Evolutionary conservation across 83 land plant species (phyloP).

Genomic region (Larix sibirica): DNA sequence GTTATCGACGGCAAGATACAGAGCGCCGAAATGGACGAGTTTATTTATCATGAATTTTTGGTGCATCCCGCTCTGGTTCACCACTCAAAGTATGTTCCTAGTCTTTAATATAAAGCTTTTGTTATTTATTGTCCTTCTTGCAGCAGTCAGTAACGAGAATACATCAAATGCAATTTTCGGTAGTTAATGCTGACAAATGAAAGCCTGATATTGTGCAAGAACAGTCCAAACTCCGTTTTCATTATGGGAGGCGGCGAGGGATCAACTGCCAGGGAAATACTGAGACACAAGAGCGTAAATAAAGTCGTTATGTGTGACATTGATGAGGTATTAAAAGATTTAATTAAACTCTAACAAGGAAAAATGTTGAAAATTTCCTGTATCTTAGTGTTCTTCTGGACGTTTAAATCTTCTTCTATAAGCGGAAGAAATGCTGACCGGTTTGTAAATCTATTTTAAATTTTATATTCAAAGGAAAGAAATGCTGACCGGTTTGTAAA

Average conservation of each 20-base stretch:
- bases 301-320: conserved; percentile 72
- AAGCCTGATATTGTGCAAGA: neutral
- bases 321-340: conserved; percentile 39
- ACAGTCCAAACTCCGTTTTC: conserved; percentile 51
- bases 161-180: too few relatives aligned
- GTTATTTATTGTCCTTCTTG: too few relatives aligned
- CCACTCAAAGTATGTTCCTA: conserved; percentile 17
- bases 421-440: too few relatives aligned
- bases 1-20: conserved; percentile 56
- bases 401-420: neutral
- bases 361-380: neutral
- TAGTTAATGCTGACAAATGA: too few relatives aligned
- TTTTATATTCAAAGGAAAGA: neutral
- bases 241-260: conserved; percentile 74
- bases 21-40: conserved; percentile 59
- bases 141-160: too few relatives aligned
- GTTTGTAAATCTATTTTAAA: too few relatives aligned
- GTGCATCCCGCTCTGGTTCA: conserved; percentile 60
- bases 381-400: neutral
- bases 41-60: conserved; percentile 58
- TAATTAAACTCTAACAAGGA: too few relatives aligned
- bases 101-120: too few relatives aligned
- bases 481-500: too few relatives aligned
- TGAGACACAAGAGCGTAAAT: conserved; percentile 41
- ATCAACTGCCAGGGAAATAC: conserved; percentile 60